Evolutionary conservation across 2,329 filamentous ascomycete species (phyloP), one percentile per base, ranked within the genome.

Genomic region (Huntiella omanensis): DNA sequence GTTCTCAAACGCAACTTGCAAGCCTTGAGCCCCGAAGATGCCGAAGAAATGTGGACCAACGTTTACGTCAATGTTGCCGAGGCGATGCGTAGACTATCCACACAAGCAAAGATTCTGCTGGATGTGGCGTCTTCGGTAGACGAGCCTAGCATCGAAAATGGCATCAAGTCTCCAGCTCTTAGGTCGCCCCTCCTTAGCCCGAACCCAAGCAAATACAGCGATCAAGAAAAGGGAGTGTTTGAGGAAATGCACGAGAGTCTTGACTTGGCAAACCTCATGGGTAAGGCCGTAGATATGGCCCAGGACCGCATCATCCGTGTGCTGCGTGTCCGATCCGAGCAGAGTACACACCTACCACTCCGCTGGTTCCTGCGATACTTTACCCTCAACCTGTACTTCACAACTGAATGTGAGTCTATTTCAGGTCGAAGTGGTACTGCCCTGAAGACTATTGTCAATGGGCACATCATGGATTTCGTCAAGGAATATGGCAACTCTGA

Each of bases 81-180:
- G 63, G 83, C 83, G 3, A 60, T 98, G 41, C 72, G 91, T 48
- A 73, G 91, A 55, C 65, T 95, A 5, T 85, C 84, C 13, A 87
- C 85, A 0, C 88, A 96, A 58, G 82, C 91, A 47, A 98, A 98
- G 60, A 78, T 96, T 7, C 64, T 98, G n/a, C 69, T 98, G 7
- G 91, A 98, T 60, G 83, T 94, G 15, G 91, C 87, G 1, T 94
- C 86, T 58, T 79, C 75, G 10, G 69, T 83, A 44, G 61, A 53
- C 1, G 62, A 64, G 10, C 51, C 49, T 2, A 28, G 40, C 3
- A 15, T 19, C 17, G 54, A 57, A 0, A 39, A 34, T 15, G 65
- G 63, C 4, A 49, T 68, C 34, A 66, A 62, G 49, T 71, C 70
- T 5, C 68, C 69, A 1, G 62, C 64, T 1, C 49, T 68, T 7